Evolutionary conservation across 768 basidiomycete genomes (phyloP), one percentile per base, ranked within the genome.

Genomic region (Auricularia auricula-judae): DNA sequence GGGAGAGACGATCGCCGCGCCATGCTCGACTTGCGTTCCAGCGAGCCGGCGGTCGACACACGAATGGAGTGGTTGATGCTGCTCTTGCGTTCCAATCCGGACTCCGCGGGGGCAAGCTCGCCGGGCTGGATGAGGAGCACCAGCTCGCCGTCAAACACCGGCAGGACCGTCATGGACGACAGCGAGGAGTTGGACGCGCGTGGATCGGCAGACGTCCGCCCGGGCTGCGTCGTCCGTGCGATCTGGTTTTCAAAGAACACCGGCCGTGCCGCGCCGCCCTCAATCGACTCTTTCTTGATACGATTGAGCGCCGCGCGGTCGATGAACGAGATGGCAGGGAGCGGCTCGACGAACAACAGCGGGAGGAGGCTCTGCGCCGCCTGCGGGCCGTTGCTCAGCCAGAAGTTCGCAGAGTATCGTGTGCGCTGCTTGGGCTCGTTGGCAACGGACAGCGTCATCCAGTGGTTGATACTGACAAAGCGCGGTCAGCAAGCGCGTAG

Each of bases 1-100:
- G 91, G 91, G 7, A 93, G 74, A 1, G 91, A 93, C 68, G 83
- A 91, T 21, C 91, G 79, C 18, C 88, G 81, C 1, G 87, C 85
- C 63, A 86, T 70, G 68, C 89, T 91, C 18, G 86, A 78, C 73
- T 92, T 91, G n/a, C 90, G 82, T 53, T 91, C 88, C 51, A 91
- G 68, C 0, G 83, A 82, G 35, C 84, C 81, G 4, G 23, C 56
- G 0, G 90, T 84, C 66, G 86, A 89, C 59, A 91, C 88, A 21
- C 91, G 85, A 62, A 92, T 89, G 3, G 88, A 90, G 1, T 90
- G 88, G 82, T 80, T 11, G 90, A 82, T 16, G 77, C 75, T 11
- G 87, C 66, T 14, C 54, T 47, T 68, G 67, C 43, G 65, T 7
- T 71, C 81, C 51, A 66, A 63, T 21, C 70, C 69, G 23, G 76